Evolutionary conservation across 441 rosid genomes (phyloP), one percentile per base, ranked within the genome.

Genomic region (Mallotus repandus): DNA sequence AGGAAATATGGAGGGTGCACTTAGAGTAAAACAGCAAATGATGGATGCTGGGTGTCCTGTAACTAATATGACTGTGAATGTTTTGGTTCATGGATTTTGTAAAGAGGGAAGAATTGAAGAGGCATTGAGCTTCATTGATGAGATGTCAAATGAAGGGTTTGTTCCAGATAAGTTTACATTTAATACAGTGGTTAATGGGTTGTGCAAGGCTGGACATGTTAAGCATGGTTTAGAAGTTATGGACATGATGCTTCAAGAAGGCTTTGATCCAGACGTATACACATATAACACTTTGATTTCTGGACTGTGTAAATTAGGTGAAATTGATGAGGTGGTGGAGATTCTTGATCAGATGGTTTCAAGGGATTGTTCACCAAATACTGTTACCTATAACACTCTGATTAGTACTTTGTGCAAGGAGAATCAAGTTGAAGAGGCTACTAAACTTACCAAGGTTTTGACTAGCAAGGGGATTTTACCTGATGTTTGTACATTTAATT

Each of bases 161-260:
- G 77, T 61, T 74, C 99, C 96, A 0, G 96, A 92, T 85, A 89
- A 86, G 84, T 84, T 78, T 66, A 92, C 97, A 2, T 95, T 85
- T 73, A 95, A 95, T 81, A 86, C 92, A 0, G 74, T 95, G 78
- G 93, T 89, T 74, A 89, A 88, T 70, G 98, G 98, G 55, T 84
- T 95, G 85, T 89, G 95, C 77, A 92, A 81, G 83, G 85, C 83
- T 0, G 90, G 96, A 15, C 88, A 89, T 84, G 93, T 90, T 73
- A 87, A 89, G 72, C 98, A 95, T 60, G 94, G 89, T 46, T 60
- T 89, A 60, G 98, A 89, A 85, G 83, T 91, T 54, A 83, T 91
- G 93, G 94, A 91, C 73, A 77, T 85, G 87, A 95, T 95, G 97
- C 94, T 92, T 83, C 88, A 82, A 53, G 91, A 91, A 53, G 96